Evolutionary conservation across 352 stramenopile species (phyloP).

Genomic region (Pythium folliculosum): DNA sequence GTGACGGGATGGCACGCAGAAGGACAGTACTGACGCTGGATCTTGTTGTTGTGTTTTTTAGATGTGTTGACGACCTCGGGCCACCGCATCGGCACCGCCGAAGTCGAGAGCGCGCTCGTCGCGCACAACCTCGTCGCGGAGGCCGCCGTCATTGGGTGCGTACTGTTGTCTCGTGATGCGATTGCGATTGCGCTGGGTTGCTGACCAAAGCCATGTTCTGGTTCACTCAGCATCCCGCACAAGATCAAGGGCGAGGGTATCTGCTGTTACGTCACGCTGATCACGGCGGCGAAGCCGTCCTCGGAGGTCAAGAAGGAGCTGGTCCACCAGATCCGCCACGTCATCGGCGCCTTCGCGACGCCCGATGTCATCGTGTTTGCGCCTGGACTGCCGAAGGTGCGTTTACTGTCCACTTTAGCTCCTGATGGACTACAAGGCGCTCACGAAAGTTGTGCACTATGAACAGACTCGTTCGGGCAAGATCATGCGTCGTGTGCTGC

Average conservation of each 20-base stretch:
- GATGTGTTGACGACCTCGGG: constrained; percentile 96
- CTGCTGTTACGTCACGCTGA: constrained; percentile 95
- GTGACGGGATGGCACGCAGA: not conserved
- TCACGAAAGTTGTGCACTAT: not conserved
- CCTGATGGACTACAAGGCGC: not conserved
- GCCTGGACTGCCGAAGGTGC: constrained; percentile 90
- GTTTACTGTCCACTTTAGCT: not conserved
- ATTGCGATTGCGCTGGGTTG: not conserved
- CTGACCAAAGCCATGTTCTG: not conserved
- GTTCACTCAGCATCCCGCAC: constrained; percentile 79
- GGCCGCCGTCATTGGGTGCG: constrained; percentile 91
- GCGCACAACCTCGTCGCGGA: constrained; percentile 92
- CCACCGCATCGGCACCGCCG: constrained; percentile 89
- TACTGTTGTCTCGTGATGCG: not conserved
- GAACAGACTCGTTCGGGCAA: constrained; percentile 93
- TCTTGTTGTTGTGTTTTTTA: constrained; percentile 15
- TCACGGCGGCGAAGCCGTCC: constrained; percentile 71
- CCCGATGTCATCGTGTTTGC: constrained; percentile 95
- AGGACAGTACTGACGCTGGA: not conserved
- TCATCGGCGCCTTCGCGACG: constrained; percentile 96
- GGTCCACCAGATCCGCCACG: constrained; percentile 82
- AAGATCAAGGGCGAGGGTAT: constrained; percentile 97
- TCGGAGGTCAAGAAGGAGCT: constrained; percentile 65
- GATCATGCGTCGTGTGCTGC: constrained; percentile 98
- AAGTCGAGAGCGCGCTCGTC: constrained; percentile 91